Evolutionary conservation across 1,284 basidiomycete species (phyloP).

Genomic region (Earliella scabrosa): DNA sequence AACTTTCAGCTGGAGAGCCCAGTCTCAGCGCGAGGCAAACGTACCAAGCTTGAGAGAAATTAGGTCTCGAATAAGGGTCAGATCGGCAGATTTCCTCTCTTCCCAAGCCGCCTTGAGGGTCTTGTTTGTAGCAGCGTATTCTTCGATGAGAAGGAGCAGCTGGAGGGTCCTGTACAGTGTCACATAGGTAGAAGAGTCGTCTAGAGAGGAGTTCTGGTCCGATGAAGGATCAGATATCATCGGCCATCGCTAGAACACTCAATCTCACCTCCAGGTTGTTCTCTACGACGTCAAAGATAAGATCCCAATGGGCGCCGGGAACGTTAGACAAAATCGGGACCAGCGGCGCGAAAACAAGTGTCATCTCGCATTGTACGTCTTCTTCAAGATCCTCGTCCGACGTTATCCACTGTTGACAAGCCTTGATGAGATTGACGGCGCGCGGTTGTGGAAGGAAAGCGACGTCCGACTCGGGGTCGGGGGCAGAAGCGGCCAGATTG

Average conservation of each 20-base stretch:
- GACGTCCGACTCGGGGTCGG: slow-evolving; percentile 77
- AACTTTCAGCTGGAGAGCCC: neutral
- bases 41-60: slow-evolving; percentile 57
- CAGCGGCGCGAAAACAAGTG: slow-evolving; percentile 76
- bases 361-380: slow-evolving; percentile 79
- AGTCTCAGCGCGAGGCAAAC: slow-evolving; percentile 20
- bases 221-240: slow-evolving; percentile 6
- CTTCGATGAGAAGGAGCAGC: slow-evolving; percentile 73
- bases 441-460: slow-evolving; percentile 89
- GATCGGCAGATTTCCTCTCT: slow-evolving; percentile 54
- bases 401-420: slow-evolving; percentile 83
- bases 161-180: slow-evolving; percentile 71
- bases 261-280: slow-evolving; percentile 80
- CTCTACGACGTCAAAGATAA: slow-evolving; percentile 90
- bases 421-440: slow-evolving; percentile 89
- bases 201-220: slow-evolving; percentile 62
- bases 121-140: slow-evolving; percentile 77
- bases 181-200: slow-evolving; percentile 63
- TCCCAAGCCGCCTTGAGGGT: slow-evolving; percentile 73
- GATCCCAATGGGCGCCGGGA: slow-evolving; percentile 89
- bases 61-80: slow-evolving; percentile 64
- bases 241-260: no score
- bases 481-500: slow-evolving; percentile 78
- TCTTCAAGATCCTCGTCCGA: slow-evolving; percentile 78
- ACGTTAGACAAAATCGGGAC: slow-evolving; percentile 91